Evolutionary conservation across 441 rosid genomes (phyloP).

Genomic region (Mallotus japonicus): DNA sequence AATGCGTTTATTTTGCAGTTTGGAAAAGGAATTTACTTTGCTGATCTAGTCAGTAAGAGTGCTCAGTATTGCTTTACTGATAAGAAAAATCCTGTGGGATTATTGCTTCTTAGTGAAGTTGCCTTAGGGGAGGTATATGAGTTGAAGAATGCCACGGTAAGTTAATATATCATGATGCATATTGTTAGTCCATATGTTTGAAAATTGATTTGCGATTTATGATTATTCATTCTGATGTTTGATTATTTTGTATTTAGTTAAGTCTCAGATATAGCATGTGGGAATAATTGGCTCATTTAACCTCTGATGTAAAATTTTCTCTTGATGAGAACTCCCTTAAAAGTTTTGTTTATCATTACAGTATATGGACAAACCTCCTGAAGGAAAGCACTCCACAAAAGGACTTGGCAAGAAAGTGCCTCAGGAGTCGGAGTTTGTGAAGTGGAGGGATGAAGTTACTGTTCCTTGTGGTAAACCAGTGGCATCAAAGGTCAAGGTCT

Average conservation of each 20-base stretch:
- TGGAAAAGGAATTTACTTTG: slow-evolving; percentile 95
- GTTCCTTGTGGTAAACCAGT: slow-evolving; percentile 97
- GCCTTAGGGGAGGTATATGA: slow-evolving; percentile 82
- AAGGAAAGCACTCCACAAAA: slow-evolving; percentile 91
- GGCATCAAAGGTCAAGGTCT: slow-evolving; percentile 59
- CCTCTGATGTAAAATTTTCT: slow-evolving; percentile 1
- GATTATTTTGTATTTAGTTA: background rate
- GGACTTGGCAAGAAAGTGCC: slow-evolving; percentile 93
- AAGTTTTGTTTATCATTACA: slow-evolving; percentile 25
- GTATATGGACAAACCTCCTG: slow-evolving; percentile 85
- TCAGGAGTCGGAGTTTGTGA: slow-evolving; percentile 59
- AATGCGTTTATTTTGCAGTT: slow-evolving; percentile 48
- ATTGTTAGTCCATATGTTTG: background rate
- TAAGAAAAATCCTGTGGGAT: slow-evolving; percentile 81
- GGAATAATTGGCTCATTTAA: background rate
- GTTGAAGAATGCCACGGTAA: slow-evolving; percentile 78
- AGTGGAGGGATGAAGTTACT: slow-evolving; percentile 81
- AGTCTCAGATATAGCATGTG: background rate
- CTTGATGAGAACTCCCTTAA: background rate
- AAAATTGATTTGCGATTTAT: background rate
- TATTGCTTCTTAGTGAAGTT: slow-evolving; percentile 93
- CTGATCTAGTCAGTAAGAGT: slow-evolving; percentile 99
- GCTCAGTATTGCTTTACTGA: slow-evolving; percentile 93
- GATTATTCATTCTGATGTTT: background rate
- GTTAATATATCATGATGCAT: slow-evolving; percentile 22